Evolutionary conservation across 495 filamentous ascomycete species (phyloP).

Genomic region (Xanthoparmelia taractica): DNA sequence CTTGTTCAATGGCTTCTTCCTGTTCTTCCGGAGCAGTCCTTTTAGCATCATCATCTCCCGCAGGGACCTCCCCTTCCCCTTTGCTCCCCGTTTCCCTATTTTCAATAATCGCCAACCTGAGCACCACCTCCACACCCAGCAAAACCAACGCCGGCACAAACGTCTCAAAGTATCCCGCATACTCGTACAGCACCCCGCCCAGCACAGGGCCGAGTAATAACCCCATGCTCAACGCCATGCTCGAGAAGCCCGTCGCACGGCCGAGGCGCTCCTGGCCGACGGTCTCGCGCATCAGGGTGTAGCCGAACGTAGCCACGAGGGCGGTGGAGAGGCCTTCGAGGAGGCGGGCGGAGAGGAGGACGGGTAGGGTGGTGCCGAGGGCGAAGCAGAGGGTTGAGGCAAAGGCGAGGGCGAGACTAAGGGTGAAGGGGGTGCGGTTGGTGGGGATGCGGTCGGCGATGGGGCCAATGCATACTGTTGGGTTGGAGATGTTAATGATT

Average conservation of each 20-base stretch:
- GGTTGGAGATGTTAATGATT: neutral
- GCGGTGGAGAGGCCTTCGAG: conserved; percentile 45
- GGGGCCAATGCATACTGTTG: conserved; percentile 23
- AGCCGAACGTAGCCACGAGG: conserved; percentile 42
- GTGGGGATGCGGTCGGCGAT: conserved; percentile 41
- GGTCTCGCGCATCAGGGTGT: conserved; percentile 39
- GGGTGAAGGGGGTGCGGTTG: conserved; percentile 41
- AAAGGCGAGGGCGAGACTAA: conserved; percentile 37
- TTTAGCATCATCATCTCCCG: neutral
- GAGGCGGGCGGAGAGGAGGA: conserved; percentile 40
- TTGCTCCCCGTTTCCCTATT: too few relatives aligned
- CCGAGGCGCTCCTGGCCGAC: conserved; percentile 40
- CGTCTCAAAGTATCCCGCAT: conserved; percentile 10
- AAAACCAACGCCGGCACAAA: conserved; percentile 6
- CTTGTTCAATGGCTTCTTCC: too few relatives aligned
- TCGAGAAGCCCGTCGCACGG: conserved; percentile 26
- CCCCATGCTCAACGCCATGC: conserved; percentile 6
- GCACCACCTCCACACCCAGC: neutral
- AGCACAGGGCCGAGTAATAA: conserved; percentile 9
- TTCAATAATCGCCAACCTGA: neutral
- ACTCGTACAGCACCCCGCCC: conserved; percentile 13
- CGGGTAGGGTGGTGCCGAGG: conserved; percentile 33
- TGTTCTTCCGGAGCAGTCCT: too few relatives aligned
- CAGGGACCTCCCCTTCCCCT: neutral
- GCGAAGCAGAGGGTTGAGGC: conserved; percentile 40